Evolutionary conservation across 2,329 filamentous ascomycete species (phyloP), one percentile per base, ranked within the genome.

Genomic region (Colletotrichum sp.): DNA sequence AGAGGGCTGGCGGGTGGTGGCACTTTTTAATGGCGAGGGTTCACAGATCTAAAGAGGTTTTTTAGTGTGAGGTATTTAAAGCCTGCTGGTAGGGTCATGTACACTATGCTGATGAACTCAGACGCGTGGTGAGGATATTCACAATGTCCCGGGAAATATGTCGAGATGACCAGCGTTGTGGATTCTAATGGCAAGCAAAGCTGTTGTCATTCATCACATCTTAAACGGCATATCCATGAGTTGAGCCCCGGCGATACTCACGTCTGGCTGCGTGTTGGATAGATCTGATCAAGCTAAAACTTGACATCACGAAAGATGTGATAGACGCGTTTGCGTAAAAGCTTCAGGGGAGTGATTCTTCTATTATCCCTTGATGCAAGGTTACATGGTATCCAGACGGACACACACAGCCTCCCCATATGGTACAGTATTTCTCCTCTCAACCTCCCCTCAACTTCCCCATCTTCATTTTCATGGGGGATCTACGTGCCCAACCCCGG

Each of bases 381-480:
- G 34, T 52, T 52, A 28, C n/a, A 55, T 68, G 36, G 67, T 64
- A 22, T 67, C 44, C 70, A 48, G 32, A 59, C 34, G 71, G 32
- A 52, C 15, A 26, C 24, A 22, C 36, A 15, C 22, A 65, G 24
- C 34, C 36, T 28, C 64, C 34, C 32, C 64, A 68, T 76, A 76
- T 68, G 60, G 48, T 74, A 76, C 74, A 76, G 34, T 74, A n/a
- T 48, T 6, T 69, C 44, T n/a, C 32, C 32, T 39, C n/a, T 22
- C 16, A 9, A 8, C 9, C 30, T 34, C 18, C 12, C 66, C 71
- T 36, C 36, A 62, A 80, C 81, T 16, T 59, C 18, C 79, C 80
- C 6, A 1, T 28, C 7, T 82, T 78, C 18, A 48, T n/a, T 48
- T 44, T 48, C 39, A 48, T 7, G 9, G 39, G 39, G 39, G 1